Base-by-base conservation (phyloP, 73 alveolate species). In the Paramecium tetraurelia region DNA sequence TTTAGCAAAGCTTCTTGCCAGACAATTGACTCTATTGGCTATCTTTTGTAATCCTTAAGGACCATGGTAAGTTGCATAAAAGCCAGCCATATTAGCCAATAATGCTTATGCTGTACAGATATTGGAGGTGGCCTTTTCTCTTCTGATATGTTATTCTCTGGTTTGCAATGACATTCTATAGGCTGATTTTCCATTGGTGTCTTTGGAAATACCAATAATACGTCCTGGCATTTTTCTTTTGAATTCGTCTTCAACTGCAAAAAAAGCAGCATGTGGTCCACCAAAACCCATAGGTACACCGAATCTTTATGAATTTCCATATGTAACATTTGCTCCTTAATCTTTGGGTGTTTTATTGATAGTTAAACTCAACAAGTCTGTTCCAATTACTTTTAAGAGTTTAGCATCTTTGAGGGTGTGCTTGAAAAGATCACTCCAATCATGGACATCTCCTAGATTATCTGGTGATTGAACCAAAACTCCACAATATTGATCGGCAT, bases 221-320 rank as follows among this genome's bases (percentile, higher is more conserved):
- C 99, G 93, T 22, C 99, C 99, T 7, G 99, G 99, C 98, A 97
- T 95, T 70, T 96, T 96, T 38, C 99, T 87, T 85, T 93, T 97
- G 77, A 90, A 90, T 83, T 96, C 96, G 92, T 96, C 96, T 85
- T 85, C 93, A 58, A 95, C 90, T 20, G 99, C 97, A 95, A 97
- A 68, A 96, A 94, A 97, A 29, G 98, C 99, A 1, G 99, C 99
- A 71, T 96, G 97, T 8, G 99, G 99, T 36, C 99, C 99, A n/a
- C 99, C 99, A 80, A 86, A 97, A 84, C 99, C 98, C 98, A 96
- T 94, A 7, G 98, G 99, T 2, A 95, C 97, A 8, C 99, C 99
- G 68, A 97, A 96, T 86, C 99, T 96, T 92, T 97, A 97, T 68
- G 97, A 92, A 58, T 96, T 85, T 40, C 99, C 99, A 84, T 93